Evolutionary conservation across 805 yeast species (phyloP), one percentile per base, ranked within the genome.

Genomic region (Starmerella apicola): DNA sequence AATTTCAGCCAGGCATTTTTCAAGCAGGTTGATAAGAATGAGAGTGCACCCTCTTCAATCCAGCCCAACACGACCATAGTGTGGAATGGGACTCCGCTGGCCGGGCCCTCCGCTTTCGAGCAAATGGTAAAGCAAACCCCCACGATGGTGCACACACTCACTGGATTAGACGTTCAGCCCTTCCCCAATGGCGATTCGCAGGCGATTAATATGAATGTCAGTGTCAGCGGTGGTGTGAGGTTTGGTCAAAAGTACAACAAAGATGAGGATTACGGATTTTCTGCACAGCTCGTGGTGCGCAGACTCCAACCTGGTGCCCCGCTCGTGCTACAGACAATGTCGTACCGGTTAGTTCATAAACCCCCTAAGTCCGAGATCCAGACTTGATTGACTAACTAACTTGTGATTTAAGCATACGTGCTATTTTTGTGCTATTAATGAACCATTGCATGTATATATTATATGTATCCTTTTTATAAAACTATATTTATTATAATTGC

Each of bases 51-150:
- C 5, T 46, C 57, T n/a, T 42, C 54, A 12, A 33, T 52, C 5
- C 26, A 42, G n/a, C 57, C 60, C 7, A 49, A 51, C 15, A 58
- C 66, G 2, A 58, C 63, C 10, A 55, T 64, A 21, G 62, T 64
- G 13, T 64, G 64, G 61, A 61, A 64, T 45, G 68, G 68, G 19
- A 58, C 58, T 24, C 68, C 68, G 28, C 43, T 64, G 17, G 58
- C 51, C 9, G 68, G 68, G 7, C 53, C 56, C 7, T 60, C 52
- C n/a, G 57, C 60, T 9, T 55, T 62, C 37, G 38, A 51, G 23
- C 57, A 58, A 32, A 52, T 63, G 58, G 48, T 57, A 41, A 33
- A 46, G 3, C 48, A 48, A 5, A 54, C 60, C 57, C 68, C 68
- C 5, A 32, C 37, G 5, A 61, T 63, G 13, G 21, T 25, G 15